Evolutionary conservation across 2,329 filamentous ascomycete genomes (phyloP).

Genomic region (Dissoconium aciculare): DNA sequence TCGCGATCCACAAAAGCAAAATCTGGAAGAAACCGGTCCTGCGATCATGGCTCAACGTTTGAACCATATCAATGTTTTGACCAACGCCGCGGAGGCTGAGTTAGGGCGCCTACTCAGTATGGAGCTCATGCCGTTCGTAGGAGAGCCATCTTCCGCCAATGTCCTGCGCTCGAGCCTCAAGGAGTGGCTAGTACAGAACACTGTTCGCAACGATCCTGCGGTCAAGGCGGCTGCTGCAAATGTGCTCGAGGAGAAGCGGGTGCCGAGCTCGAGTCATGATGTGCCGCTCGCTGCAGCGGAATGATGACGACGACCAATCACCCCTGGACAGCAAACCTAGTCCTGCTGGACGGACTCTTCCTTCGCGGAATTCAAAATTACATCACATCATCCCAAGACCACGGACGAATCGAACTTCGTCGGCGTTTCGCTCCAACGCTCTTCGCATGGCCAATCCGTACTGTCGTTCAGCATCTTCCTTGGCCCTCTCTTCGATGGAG

Average conservation of each 20-base stretch:
- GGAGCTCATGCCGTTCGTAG: slow-evolving; percentile 66
- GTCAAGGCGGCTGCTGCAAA: slow-evolving; percentile 65
- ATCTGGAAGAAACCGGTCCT: slow-evolving; percentile 8
- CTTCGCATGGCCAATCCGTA: slow-evolving; percentile 60
- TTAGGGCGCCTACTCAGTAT: slow-evolving; percentile 54
- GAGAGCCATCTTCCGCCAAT: slow-evolving; percentile 50
- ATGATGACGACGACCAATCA: no score
- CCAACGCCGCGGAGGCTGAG: slow-evolving; percentile 51
- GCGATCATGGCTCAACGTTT: slow-evolving; percentile 45
- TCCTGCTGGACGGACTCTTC: no score
- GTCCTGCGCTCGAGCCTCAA: slow-evolving; percentile 58
- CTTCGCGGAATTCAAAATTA: no score
- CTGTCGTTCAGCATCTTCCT: slow-evolving; percentile 40
- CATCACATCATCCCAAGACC: slow-evolving; percentile 43
- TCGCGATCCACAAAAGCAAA: slow-evolving; percentile 20
- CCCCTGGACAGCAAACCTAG: no score
- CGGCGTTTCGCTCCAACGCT: slow-evolving; percentile 61
- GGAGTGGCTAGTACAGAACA: slow-evolving; percentile 80
- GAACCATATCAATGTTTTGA: slow-evolving; percentile 48
- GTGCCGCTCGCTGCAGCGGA: no score
- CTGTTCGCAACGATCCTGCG: slow-evolving; percentile 61
- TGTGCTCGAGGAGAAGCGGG: slow-evolving; percentile 42
- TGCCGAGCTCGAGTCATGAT: no score
- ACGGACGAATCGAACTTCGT: slow-evolving; percentile 61
- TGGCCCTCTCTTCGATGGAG: slow-evolving; percentile 31